Evolutionary conservation across 2,329 filamentous ascomycete species (phyloP).

Genomic region (Fusarium agapanthi): DNA sequence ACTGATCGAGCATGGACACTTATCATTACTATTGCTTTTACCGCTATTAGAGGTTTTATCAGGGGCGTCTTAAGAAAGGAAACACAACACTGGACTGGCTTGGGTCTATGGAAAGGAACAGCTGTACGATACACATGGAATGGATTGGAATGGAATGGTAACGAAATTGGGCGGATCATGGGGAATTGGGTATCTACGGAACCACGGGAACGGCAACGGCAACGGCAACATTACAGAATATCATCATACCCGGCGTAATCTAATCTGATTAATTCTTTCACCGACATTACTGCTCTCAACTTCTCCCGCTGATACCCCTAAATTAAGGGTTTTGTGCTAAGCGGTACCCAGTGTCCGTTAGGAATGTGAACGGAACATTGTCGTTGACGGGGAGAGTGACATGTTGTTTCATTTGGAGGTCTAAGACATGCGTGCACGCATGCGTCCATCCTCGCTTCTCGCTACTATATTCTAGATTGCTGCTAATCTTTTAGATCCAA

Average conservation of each 20-base stretch:
- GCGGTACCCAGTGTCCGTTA: not conserved
- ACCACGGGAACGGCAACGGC: conserved; percentile 8
- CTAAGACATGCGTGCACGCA: conserved; percentile 21
- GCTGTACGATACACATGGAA: conserved; percentile 22
- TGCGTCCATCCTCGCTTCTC: conserved; percentile 9
- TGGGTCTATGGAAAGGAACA: conserved; percentile 11
- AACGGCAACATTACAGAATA: conserved; percentile 2
- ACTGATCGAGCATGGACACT: conserved; percentile 1
- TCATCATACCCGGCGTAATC: conserved; percentile 31
- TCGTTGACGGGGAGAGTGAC: conserved; percentile 7
- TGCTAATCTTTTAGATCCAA: conserved; percentile 49
- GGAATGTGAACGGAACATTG: conserved; percentile 31
- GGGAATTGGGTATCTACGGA: conserved; percentile 12
- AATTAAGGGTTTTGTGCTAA: not conserved
- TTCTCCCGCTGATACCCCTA: not conserved
- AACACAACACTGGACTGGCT: conserved; percentile 7
- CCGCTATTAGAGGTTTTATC: not conserved
- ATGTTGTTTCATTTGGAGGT: conserved; percentile 21
- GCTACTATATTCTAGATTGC: not conserved
- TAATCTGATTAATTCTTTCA: conserved; percentile 24
- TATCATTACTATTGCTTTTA: not conserved
- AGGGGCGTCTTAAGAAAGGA: conserved; percentile 19
- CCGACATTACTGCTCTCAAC: not conserved
- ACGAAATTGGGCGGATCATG: conserved; percentile 3
- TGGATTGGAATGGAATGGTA: not conserved